Evolutionary conservation across 768 basidiomycete species (phyloP), one percentile per base, ranked within the genome.

Genomic region (Trametes sanguinea): DNA sequence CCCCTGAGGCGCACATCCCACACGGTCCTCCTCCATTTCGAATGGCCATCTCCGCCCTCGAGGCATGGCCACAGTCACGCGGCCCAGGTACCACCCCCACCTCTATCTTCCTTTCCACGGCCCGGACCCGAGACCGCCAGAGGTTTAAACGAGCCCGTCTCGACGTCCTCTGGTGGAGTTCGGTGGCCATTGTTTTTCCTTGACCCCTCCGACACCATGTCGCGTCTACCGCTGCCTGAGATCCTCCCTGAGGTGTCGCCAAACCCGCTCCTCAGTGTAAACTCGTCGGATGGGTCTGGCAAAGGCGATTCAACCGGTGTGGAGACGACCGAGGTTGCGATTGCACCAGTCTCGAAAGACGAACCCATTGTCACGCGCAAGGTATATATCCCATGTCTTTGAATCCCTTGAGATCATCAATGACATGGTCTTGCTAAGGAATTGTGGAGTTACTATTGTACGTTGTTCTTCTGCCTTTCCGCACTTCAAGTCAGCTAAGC

Each of bases 391-490:
- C 9, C 4, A 16, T 37, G 11, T 6, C 54, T 8, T 9, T 52
- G 14, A 9, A 17, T 14, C 22, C 10, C 37, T 5, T 1, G 8
- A 10, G 14, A 30, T 5, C 6, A 27, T 32, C 42, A 30, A 14
- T 64, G 14, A 55, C 33, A 33, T 9, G n/a, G 27, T 51, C 6
- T 29, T 47, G 7, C 45, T 13, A 51, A 72, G 71, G 91, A 93
- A 69, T 75, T 93, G 7, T 93, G 90, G 91, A 85, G 84, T 55
- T 93, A 92, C 69, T 92, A 92, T 71, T 64, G 89, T 90, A 51
- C 35, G 85, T 82, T 5, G 14, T 5, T 27, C 45, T 5, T 27
- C 45, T 9, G 10, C 48, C 2, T 7, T 37, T 35, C 7, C 16
- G 13, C 16, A 43, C 47, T 8, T n/a, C 22, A 22, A 22, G 22